A percentile compares a stretch with the other conserved stretches of the same genome.
These are phyloP conservation scores for Dittrichia graveolens DNA, from an alignment of 129 eudicot genomes.

Conservation along the genomic window DNA sequence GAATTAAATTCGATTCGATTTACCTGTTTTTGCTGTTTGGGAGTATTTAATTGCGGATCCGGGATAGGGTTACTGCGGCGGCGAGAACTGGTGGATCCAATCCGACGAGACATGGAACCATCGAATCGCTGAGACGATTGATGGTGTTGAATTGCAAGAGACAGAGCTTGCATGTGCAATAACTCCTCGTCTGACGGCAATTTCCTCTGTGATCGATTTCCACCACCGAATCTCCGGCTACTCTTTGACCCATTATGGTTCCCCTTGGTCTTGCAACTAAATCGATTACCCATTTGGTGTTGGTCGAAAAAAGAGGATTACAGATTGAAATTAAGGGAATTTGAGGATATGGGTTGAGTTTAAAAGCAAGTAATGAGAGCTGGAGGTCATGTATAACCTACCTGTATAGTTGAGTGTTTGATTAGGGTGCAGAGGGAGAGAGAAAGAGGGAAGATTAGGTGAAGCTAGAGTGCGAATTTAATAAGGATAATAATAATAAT, in stretches of 20 bases:
- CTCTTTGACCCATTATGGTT: slow-evolving; percentile 62
- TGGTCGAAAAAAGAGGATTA: not conserved
- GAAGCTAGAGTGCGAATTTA: slow-evolving; percentile 22
- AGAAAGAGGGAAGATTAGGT: slow-evolving; percentile 32
- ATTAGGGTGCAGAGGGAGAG: slow-evolving; percentile 15
- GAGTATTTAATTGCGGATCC: slow-evolving; percentile 42
- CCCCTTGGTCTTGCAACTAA: slow-evolving; percentile 69
- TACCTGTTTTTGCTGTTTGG: slow-evolving; percentile 59
- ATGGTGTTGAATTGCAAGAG: slow-evolving; percentile 96
- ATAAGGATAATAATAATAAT: not conserved
- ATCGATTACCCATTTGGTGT: slow-evolving; percentile 76
- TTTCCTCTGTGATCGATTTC: slow-evolving; percentile 64
- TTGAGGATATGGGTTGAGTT: slow-evolving; percentile 18
- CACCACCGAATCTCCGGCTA: slow-evolving; percentile 48
- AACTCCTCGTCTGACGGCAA: slow-evolving; percentile 70
- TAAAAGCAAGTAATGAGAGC: slow-evolving; percentile 10
- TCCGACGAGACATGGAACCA: slow-evolving; percentile 88
- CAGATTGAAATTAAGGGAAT: slow-evolving; percentile 1
- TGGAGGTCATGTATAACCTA: slow-evolving; percentile 1
- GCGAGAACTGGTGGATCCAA: slow-evolving; percentile 85
- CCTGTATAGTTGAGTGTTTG: slow-evolving; percentile 11
- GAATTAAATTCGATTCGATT: not conserved
- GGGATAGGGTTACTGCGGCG: slow-evolving; percentile 57
- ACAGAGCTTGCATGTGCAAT: slow-evolving; percentile 79
- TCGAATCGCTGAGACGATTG: slow-evolving; percentile 92